These are phyloP conservation scores for Closterium sp. DNA, from an alignment of 139 green algal species.

Conservation along the genomic window DNA sequence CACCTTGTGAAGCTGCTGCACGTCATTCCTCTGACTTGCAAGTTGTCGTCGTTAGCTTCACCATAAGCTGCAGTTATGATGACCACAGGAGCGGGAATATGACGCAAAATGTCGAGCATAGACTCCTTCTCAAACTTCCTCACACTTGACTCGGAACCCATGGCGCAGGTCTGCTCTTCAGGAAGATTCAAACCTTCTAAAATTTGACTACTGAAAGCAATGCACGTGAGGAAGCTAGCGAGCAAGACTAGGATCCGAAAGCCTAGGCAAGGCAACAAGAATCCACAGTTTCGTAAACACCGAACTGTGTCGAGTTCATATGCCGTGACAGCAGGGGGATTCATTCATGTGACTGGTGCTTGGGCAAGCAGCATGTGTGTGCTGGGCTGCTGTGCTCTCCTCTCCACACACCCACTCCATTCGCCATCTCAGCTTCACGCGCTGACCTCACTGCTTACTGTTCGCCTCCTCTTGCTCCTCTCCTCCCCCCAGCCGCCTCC, in stretches of 20 bases:
- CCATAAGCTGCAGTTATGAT: background rate
- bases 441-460: too few species aligned
- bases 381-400: too few species aligned
- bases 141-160: background rate
- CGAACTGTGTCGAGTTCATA: background rate
- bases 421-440: background rate
- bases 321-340: background rate
- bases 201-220: background rate
- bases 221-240: background rate
- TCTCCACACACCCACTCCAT: too few species aligned
- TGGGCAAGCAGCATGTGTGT: too few species aligned
- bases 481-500: background rate
- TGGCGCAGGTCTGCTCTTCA: background rate
- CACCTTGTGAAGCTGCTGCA: background rate
- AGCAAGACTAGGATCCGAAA: background rate
- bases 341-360: too few species aligned
- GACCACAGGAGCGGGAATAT: background rate
- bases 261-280: background rate
- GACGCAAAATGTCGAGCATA: background rate
- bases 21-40: background rate
- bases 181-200: background rate
- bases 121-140: background rate
- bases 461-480: background rate
- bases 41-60: background rate
- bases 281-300: background rate